phyloP scores from a whole-genome alignment of 2,329 filamentous ascomycete species.

The Beauveria scarabaeidicola region DNA sequence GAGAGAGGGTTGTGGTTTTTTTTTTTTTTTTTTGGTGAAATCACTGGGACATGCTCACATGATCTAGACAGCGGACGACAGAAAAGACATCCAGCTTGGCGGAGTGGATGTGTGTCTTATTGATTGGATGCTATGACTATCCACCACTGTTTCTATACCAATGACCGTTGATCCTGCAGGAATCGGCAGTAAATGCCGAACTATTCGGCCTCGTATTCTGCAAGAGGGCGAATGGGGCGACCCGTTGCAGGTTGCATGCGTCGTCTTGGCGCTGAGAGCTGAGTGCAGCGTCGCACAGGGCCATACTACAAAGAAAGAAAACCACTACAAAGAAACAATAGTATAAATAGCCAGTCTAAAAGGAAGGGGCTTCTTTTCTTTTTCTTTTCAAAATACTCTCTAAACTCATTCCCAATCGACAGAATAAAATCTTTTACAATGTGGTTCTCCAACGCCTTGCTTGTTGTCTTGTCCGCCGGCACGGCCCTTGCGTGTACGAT shows the following conservation, averaged over 20 bases:
- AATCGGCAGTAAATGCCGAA: background rate
- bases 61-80: background rate
- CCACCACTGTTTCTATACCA: background rate
- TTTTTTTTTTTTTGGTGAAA: too few species aligned
- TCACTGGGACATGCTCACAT: background rate
- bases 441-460: constrained; percentile 13
- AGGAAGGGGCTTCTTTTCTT: too few species aligned
- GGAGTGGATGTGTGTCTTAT: background rate
- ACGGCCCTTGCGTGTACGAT: constrained; percentile 21
- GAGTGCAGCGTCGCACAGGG: background rate
- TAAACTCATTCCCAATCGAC: background rate
- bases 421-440: background rate
- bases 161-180: background rate
- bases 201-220: background rate
- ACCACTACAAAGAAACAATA: background rate
- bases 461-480: constrained; percentile 13
- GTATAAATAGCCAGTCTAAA: background rate
- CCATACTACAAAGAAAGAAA: too few species aligned
- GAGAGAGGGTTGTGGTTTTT: too few species aligned
- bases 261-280: constrained; percentile 1
- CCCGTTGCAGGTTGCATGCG: background rate
- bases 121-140: background rate
- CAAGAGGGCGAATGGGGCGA: background rate
- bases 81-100: background rate
- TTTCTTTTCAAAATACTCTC: too few species aligned